Evolutionary conservation across 768 basidiomycete genomes (phyloP).

Genomic region (Boletus reticulatus): DNA sequence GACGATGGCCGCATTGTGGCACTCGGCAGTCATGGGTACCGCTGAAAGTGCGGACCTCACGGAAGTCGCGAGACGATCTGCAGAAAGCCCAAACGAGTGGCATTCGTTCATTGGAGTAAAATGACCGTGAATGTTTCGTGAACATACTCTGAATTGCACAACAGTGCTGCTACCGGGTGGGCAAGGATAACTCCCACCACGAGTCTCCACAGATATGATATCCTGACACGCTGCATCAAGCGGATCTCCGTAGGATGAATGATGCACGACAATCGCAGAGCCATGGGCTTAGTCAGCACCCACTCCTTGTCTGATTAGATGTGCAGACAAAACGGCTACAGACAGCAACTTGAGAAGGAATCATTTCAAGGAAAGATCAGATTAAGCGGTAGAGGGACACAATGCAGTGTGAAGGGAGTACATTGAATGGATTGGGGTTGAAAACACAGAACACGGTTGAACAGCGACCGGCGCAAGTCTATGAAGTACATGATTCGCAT

Average conservation of each 20-base stretch:
- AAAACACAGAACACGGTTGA: slow-evolving; percentile 7
- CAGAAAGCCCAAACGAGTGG: not conserved
- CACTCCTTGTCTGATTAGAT: slow-evolving; percentile 27
- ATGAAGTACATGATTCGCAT: slow-evolving; percentile 37
- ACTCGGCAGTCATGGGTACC: slow-evolving; percentile 4
- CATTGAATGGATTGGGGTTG: slow-evolving; percentile 9
- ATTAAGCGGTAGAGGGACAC: not conserved
- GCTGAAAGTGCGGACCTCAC: slow-evolving; percentile 5
- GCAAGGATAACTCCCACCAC: not conserved
- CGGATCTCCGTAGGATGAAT: not conserved
- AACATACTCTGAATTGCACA: not conserved
- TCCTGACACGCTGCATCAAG: not conserved
- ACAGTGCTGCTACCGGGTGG: not conserved
- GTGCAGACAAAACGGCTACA: not conserved
- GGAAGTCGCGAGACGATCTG: slow-evolving; percentile 14
- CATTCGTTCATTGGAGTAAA: slow-evolving; percentile 2
- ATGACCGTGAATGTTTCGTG: not conserved
- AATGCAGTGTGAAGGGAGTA: slow-evolving; percentile 10
- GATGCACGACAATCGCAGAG: not conserved
- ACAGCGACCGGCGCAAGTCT: slow-evolving; percentile 19
- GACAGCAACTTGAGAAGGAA: not conserved
- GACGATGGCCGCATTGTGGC: slow-evolving; percentile 5
- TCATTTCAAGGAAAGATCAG: not conserved
- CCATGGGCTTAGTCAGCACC: slow-evolving; percentile 19
- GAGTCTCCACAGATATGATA: not conserved